Evolutionary conservation across 306 rosid genomes (phyloP).

Genomic region (Castanea crenata): DNA sequence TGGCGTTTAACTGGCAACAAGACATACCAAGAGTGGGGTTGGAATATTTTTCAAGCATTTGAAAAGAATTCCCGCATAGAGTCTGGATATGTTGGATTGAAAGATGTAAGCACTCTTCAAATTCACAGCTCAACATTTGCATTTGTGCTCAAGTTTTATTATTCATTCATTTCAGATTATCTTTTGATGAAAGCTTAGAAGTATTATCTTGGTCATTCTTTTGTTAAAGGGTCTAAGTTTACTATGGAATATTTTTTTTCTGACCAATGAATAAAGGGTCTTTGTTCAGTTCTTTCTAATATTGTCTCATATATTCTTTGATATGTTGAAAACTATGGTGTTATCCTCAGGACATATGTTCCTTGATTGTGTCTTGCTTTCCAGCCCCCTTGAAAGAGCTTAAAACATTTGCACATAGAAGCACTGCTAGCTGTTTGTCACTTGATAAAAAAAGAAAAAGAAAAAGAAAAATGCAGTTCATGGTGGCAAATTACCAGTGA

Average conservation of each 20-base stretch:
- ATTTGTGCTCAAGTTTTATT: constrained; percentile 23
- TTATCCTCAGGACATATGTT: background rate
- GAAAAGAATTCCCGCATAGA: constrained; percentile 94
- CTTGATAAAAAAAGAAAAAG: background rate
- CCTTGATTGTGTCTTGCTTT: background rate
- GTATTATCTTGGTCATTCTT: background rate
- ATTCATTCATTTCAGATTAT: background rate
- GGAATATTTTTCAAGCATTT: constrained; percentile 99
- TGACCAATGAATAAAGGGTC: background rate
- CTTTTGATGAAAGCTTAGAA: constrained; percentile 1
- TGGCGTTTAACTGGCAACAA: constrained; percentile 95
- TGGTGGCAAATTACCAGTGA: background rate
- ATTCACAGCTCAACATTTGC: constrained; percentile 10
- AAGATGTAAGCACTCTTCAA: constrained; percentile 70
- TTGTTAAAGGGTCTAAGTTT: constrained; percentile 4
- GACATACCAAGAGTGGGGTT: constrained; percentile 99
- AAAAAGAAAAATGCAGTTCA: background rate
- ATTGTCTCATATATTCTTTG: background rate
- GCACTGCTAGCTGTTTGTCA: background rate
- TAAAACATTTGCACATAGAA: background rate
- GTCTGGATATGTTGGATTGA: constrained; percentile 91
- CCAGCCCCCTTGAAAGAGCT: background rate
- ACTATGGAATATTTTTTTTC: background rate
- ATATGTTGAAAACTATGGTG: background rate
- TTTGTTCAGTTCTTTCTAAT: background rate